Evolutionary conservation across 345 rosid genomes (phyloP), one percentile per base, ranked within the genome.

Genomic region (Dovyalis caffra): DNA sequence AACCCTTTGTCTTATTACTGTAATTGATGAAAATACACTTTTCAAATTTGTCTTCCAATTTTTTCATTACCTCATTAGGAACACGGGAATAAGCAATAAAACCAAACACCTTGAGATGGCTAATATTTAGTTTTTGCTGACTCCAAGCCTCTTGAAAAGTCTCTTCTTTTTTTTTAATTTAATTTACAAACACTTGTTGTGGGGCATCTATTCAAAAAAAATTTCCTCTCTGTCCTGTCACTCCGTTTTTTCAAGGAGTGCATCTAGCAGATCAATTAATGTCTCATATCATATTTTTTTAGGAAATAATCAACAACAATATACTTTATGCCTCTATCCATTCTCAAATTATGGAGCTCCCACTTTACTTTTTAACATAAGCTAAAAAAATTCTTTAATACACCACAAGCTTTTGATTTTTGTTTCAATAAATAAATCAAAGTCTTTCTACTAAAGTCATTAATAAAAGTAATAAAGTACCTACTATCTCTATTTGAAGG

Each of bases 191-290:
- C 32, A 12, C 32, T 20, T 8, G 32, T n/a, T 20, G 32, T 20
- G 25, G 40, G 32, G 32, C 71, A 79, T 8, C 66, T 33, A 49
- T 79, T n/a, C n/a, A 47, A 38, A 14, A 74, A 6, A 78, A 4
- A 9, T 4, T 64, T 18, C 16, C 32, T 34, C 32, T 20, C 1
- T 0, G 0, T 4, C 32, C 28, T 0, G 16, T 25, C 1, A 61
- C 4, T 6, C 34, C 34, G 7, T 60, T 11, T 26, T 60, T 2
- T 20, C 32, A 10, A 5, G 43, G 26, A 8, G 26, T 32, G 4
- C 23, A 32, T 33, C 5, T 23, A 2, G 32, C 10, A 6, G 20
- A 14, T 64, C 28, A 64, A 34, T 33, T 23, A 2, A 34, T 64
- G 45, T 8, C 3, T 12, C 16, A 64, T 14, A 34, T 26, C 15